A percentile compares a stretch with the other conserved stretches of the same genome.
These are phyloP conservation scores for Bryoglossum gracile DNA, from an alignment of 495 filamentous ascomycete genomes.

Conservation along the genomic window DNA sequence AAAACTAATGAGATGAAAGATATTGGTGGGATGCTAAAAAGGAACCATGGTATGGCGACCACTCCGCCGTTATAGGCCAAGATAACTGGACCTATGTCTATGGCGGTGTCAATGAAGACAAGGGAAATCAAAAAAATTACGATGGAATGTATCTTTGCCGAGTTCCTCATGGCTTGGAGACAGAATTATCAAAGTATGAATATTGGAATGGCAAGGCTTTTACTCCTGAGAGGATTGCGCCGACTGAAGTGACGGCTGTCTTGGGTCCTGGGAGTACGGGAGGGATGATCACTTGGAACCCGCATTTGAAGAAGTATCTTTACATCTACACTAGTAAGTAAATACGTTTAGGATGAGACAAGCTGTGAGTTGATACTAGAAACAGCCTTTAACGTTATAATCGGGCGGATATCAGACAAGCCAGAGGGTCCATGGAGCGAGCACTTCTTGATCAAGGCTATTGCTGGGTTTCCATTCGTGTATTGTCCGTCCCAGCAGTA, in stretches of 20 bases:
- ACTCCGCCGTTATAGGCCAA: background rate
- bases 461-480: background rate
- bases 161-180: background rate
- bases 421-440: background rate
- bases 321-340: background rate
- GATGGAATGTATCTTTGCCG: conserved; percentile 3
- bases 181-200: background rate
- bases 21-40: conserved; percentile 2
- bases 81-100: background rate
- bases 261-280: background rate
- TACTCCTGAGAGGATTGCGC: background rate
- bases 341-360: background rate
- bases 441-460: background rate
- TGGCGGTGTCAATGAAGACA: background rate
- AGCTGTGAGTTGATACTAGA: background rate
- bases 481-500: background rate
- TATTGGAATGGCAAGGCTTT: background rate
- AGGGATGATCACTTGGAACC: background rate
- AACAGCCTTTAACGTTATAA: background rate
- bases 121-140: background rate
- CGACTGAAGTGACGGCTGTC: background rate
- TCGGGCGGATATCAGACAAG: background rate
- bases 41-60: background rate
- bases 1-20: background rate
- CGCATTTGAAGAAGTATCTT: background rate